phyloP scores from a whole-genome alignment of 225 moss, liverwort and hornwort species.

The Takakia lepidozioides region DNA sequence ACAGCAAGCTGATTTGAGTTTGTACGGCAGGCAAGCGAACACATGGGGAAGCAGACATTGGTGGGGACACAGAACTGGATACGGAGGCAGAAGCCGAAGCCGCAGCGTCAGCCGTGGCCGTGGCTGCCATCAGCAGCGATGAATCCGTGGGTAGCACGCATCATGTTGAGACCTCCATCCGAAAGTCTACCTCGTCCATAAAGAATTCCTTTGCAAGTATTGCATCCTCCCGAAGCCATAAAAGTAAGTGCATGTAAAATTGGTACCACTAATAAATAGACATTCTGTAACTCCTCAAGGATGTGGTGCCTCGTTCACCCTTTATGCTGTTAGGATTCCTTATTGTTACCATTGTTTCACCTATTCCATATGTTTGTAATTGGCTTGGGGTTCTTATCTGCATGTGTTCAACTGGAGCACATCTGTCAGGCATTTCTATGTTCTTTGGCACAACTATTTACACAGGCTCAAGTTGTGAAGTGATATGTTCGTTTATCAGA shows the following conservation, averaged over 20 bases:
- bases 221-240: slow-evolving; percentile 41
- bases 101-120: slow-evolving; percentile 97
- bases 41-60: slow-evolving; percentile 59
- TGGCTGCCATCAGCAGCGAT: slow-evolving; percentile 97
- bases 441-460: too few relatives aligned
- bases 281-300: too few relatives aligned
- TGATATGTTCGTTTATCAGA: too few relatives aligned
- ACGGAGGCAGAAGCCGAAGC: slow-evolving; percentile 95
- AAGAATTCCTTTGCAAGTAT: slow-evolving; percentile 59
- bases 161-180: slow-evolving; percentile 53
- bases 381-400: too few relatives aligned
- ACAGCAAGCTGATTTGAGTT: not conserved
- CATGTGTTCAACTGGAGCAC: too few relatives aligned
- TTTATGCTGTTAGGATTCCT: too few relatives aligned
- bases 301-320: too few relatives aligned
- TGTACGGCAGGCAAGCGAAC: slow-evolving; percentile 47
- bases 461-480: too few relatives aligned
- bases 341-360: too few relatives aligned
- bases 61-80: slow-evolving; percentile 50
- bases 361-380: too few relatives aligned
- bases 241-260: not conserved
- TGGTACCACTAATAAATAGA: too few relatives aligned
- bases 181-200: slow-evolving; percentile 55
- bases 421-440: too few relatives aligned
- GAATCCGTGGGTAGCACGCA: slow-evolving; percentile 85